Conservation (phyloP, 208 protist genomes). For the Porcisia hertigi region DNA sequence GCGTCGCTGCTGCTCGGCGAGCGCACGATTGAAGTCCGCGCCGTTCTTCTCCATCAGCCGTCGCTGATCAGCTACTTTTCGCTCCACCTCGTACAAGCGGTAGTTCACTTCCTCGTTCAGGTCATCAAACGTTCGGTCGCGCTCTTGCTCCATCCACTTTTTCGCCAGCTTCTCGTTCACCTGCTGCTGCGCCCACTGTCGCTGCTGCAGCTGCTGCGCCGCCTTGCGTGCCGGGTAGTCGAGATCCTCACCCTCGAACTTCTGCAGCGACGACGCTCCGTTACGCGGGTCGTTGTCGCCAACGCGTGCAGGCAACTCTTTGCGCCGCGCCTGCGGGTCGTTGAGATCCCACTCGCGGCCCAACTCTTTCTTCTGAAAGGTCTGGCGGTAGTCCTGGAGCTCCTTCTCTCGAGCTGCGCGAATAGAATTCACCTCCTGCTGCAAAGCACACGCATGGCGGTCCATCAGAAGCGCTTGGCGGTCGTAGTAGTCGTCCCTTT, state of each 20-base stretch:
- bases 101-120: constrained; percentile 87
- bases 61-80: constrained; percentile 73
- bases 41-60: constrained; percentile 64
- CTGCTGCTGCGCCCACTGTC: constrained; percentile 84
- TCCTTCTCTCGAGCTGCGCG: constrained; percentile 78
- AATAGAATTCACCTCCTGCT: constrained; percentile 87
- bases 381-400: constrained; percentile 82
- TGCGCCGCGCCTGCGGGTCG: constrained; percentile 74
- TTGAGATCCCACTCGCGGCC: constrained; percentile 92
- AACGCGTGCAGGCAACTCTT: constrained; percentile 87
- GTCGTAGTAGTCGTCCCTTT: constrained; percentile 88
- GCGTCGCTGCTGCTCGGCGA: constrained; percentile 85
- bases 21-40: constrained; percentile 88
- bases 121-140: constrained; percentile 79
- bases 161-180: constrained; percentile 89
- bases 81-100: constrained; percentile 81
- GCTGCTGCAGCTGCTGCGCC: constrained; percentile 87
- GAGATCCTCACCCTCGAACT: constrained; percentile 93
- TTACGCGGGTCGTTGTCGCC: constrained; percentile 90
- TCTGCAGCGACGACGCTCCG: constrained; percentile 82
- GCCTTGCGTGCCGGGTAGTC: constrained; percentile 63
- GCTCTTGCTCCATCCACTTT: constrained; percentile 93
- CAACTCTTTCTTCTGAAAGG: constrained; percentile 86
- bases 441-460: constrained; percentile 82
- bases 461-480: constrained; percentile 89